These are phyloP conservation scores for Penicillium concentricum DNA, from an alignment of 2,329 filamentous ascomycete species.

Conservation along the genomic window DNA sequence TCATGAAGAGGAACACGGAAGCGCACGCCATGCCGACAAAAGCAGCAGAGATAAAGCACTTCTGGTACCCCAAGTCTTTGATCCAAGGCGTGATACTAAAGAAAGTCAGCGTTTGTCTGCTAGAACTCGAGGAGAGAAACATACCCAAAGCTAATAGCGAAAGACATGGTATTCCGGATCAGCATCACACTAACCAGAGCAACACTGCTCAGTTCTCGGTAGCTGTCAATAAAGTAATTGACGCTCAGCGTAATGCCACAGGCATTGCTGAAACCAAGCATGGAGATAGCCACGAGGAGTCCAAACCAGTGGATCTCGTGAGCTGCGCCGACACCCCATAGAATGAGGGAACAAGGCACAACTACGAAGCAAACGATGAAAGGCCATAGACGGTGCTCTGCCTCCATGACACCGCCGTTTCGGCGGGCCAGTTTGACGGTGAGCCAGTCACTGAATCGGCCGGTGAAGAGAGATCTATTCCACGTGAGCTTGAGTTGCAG, in stretches of 20 bases:
- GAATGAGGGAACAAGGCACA: constrained; percentile 34
- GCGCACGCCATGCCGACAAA: constrained; percentile 39
- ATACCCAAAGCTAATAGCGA: constrained; percentile 46
- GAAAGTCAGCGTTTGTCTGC: background rate
- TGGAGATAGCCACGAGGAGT: constrained; percentile 44
- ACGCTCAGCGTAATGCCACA: constrained; percentile 40
- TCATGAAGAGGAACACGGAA: constrained; percentile 41
- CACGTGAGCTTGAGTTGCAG: background rate
- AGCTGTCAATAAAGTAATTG: constrained; percentile 44
- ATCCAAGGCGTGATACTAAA: constrained; percentile 49
- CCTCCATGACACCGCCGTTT: constrained; percentile 43
- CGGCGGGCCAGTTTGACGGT: constrained; percentile 40
- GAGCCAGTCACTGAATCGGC: constrained; percentile 42
- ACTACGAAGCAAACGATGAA: constrained; percentile 36
- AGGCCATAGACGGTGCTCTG: constrained; percentile 44
- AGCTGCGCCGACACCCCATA: constrained; percentile 45
- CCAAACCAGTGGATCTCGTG: constrained; percentile 46
- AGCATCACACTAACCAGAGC: constrained; percentile 46
- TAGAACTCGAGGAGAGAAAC: background rate
- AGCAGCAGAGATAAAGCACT: constrained; percentile 46
- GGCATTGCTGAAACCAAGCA: constrained; percentile 42
- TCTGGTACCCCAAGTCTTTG: constrained; percentile 43
- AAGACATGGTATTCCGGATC: constrained; percentile 50
- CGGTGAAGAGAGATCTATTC: constrained; percentile 38
- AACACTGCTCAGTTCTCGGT: constrained; percentile 41